phyloP scores from a whole-genome alignment of 176 grass and related monocot genomes.

The Eleusine indica region DNA sequence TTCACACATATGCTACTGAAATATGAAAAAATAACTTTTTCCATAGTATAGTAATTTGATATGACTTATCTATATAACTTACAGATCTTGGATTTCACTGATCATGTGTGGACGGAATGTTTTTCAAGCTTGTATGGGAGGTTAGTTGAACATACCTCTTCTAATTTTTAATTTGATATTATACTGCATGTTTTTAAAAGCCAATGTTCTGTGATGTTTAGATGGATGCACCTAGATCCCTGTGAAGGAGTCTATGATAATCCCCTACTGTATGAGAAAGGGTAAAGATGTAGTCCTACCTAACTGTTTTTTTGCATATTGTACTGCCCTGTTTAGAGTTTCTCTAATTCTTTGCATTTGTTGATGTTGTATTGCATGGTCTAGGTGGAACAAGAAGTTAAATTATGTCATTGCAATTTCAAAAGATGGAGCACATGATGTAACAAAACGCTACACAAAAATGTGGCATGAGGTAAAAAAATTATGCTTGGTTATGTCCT shows the following conservation, averaged over 20 bases:
- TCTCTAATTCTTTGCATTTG: slow-evolving; percentile 31
- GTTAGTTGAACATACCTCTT: slow-evolving; percentile 49
- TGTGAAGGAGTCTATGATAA: slow-evolving; percentile 95
- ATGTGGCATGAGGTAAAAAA: slow-evolving; percentile 87
- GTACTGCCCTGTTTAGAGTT: slow-evolving; percentile 22
- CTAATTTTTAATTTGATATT: slow-evolving; percentile 29
- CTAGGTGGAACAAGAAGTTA: slow-evolving; percentile 95
- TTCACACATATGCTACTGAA: slow-evolving; percentile 16
- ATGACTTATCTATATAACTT: slow-evolving; percentile 35
- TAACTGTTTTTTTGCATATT: slow-evolving; percentile 41
- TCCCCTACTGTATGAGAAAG: slow-evolving; percentile 91
- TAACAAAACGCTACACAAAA: slow-evolving; percentile 93
- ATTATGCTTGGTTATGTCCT: slow-evolving; percentile 16
- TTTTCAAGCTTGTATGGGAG: slow-evolving; percentile 81
- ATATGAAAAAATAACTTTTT: not conserved
- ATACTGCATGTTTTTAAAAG: slow-evolving; percentile 34
- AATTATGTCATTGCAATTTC: slow-evolving; percentile 87
- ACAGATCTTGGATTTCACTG: slow-evolving; percentile 92
- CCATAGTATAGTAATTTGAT: slow-evolving; percentile 25
- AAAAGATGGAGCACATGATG: slow-evolving; percentile 79
- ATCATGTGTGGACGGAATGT: slow-evolving; percentile 98
- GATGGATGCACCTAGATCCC: slow-evolving; percentile 99
- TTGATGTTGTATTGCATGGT: slow-evolving; percentile 41
- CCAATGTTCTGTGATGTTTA: slow-evolving; percentile 51
- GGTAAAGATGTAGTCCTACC: slow-evolving; percentile 49